phyloP scores from a whole-genome alignment of 2,329 filamentous ascomycete species.

The Trichophyton simii region DNA sequence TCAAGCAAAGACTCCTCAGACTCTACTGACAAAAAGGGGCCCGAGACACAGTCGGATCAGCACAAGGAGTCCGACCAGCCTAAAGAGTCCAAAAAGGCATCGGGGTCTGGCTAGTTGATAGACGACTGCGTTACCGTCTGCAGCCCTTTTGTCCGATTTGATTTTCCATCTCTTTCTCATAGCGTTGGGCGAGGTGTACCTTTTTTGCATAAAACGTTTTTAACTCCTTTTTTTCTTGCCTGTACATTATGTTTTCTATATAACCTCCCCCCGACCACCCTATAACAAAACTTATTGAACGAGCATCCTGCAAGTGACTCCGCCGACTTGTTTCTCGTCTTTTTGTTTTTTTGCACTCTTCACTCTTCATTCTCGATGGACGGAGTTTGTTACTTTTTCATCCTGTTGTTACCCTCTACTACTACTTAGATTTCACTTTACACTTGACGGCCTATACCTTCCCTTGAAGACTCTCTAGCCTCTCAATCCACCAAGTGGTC shows the following conservation, averaged over 20 bases:
- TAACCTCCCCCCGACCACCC: neutral
- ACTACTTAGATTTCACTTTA: neutral
- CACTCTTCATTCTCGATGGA: too few species aligned
- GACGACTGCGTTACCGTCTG: neutral
- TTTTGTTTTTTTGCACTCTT: too few species aligned
- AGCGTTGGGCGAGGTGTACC: constrained; percentile 24
- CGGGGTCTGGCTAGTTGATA: constrained; percentile 22
- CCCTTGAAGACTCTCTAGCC: neutral
- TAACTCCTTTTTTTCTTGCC: neutral
- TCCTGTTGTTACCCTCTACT: neutral
- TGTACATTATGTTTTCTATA: neutral
- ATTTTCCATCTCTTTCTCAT: constrained; percentile 19
- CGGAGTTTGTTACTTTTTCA: neutral
- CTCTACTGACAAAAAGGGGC: constrained; percentile 20
- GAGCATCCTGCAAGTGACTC: too few species aligned
- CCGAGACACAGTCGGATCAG: constrained; percentile 16
- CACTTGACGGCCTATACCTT: neutral
- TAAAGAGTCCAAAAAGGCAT: constrained; percentile 30
- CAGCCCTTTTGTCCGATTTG: neutral
- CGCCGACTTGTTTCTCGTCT: too few species aligned
- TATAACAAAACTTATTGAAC: neutral
- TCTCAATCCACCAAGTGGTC: neutral
- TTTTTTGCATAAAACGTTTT: neutral
- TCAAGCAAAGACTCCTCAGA: constrained; percentile 11
- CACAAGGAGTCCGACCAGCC: constrained; percentile 14